These are phyloP conservation scores for Elaphomyces granulatus DNA, from an alignment of 495 filamentous ascomycete genomes.

Conservation along the genomic window DNA sequence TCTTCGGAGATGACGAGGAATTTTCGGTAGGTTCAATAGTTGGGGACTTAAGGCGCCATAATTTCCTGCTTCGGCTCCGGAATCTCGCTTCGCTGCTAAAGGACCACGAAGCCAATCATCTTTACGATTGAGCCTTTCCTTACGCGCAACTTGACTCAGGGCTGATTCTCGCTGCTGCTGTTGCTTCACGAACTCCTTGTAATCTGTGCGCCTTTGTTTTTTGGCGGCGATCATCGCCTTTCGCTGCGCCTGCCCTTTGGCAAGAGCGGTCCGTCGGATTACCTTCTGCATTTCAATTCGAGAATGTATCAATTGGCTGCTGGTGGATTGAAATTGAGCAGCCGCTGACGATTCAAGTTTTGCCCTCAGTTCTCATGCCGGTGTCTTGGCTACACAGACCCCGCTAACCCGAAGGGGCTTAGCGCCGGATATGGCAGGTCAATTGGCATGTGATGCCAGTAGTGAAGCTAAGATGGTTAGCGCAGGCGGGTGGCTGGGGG, in stretches of 20 bases:
- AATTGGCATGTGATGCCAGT: too few relatives aligned
- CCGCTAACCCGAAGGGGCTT: too few relatives aligned
- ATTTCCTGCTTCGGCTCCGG: conserved; percentile 29
- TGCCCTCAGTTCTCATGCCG: too few relatives aligned
- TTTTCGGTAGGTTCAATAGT: conserved; percentile 20
- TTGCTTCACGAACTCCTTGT: conserved; percentile 21
- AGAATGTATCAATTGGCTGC: conserved; percentile 6
- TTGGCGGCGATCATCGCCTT: conserved; percentile 31
- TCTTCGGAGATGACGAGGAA: conserved; percentile 33
- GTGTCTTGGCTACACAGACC: too few relatives aligned
- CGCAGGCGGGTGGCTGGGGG: too few relatives aligned
- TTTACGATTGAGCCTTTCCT: conserved; percentile 23
- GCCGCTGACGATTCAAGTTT: too few relatives aligned
- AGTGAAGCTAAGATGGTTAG: too few relatives aligned
- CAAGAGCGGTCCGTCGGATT: conserved; percentile 50
- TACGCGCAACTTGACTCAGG: conserved; percentile 18
- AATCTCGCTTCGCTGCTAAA: conserved; percentile 58
- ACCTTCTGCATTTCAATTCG: conserved; percentile 55
- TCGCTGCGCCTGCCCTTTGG: conserved; percentile 45
- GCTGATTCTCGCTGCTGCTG: conserved; percentile 21
- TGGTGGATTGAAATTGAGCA: background rate
- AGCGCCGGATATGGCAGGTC: too few relatives aligned
- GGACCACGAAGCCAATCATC: conserved; percentile 69
- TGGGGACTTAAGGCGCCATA: conserved; percentile 38
- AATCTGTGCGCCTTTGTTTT: conserved; percentile 18